Percentiles rank a stretch among this genome's conserved stretches.
These are phyloP conservation scores for Tephrocybe sp. DNA, from an alignment of 768 basidiomycete genomes.

Conservation along the genomic window DNA sequence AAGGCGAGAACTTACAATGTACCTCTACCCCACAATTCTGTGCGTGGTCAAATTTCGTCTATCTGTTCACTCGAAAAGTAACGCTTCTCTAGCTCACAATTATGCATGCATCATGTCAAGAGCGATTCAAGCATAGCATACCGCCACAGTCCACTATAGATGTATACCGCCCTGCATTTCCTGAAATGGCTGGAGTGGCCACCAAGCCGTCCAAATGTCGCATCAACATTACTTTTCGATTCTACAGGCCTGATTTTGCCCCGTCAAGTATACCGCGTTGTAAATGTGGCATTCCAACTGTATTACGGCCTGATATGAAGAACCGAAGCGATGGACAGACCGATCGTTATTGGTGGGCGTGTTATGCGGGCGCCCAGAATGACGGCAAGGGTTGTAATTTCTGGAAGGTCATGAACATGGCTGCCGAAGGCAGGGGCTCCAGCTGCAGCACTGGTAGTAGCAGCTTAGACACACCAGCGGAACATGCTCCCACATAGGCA, in stretches of 20 bases:
- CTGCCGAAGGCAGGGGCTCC: constrained; percentile 61
- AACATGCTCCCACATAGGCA: neutral
- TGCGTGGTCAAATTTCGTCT: constrained; percentile 30
- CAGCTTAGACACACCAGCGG: neutral
- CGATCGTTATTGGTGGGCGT: constrained; percentile 79
- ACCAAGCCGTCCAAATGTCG: constrained; percentile 61
- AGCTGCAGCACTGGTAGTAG: neutral
- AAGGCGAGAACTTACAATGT: constrained; percentile 75
- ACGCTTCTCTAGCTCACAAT: constrained; percentile 58
- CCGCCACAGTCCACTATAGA: constrained; percentile 74
- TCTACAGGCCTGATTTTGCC: constrained; percentile 80
- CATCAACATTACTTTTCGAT: constrained; percentile 86
- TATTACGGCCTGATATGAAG: constrained; percentile 80
- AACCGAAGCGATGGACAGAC: constrained; percentile 53
- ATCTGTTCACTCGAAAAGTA: neutral
- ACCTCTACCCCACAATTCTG: constrained; percentile 77
- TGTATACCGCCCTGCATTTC: constrained; percentile 62
- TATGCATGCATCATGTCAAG: constrained; percentile 86
- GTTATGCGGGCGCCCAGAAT: constrained; percentile 79
- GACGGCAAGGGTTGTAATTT: constrained; percentile 80
- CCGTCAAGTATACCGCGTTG: constrained; percentile 68
- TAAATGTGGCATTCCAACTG: constrained; percentile 69
- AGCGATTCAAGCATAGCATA: constrained; percentile 77
- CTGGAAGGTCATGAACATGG: constrained; percentile 74
- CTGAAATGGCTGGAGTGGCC: constrained; percentile 27